A percentile compares a stretch with the other conserved stretches of the same genome.
Evolutionary conservation across 1,284 basidiomycete genomes (phyloP).

Genomic region (Pyrrhoderma lamaoense): DNA sequence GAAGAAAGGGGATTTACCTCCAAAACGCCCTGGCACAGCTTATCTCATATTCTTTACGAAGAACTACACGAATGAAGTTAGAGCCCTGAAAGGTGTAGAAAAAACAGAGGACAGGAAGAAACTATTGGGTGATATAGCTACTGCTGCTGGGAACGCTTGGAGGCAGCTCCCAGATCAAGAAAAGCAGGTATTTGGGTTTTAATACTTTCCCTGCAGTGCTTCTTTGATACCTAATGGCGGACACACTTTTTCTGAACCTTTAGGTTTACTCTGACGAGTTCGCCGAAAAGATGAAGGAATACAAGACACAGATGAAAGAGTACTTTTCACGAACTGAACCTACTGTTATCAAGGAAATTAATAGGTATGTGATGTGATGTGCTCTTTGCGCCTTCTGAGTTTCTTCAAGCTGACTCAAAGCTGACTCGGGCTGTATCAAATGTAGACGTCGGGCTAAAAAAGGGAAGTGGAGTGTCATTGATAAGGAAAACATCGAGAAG

Average conservation of each 20-base stretch:
- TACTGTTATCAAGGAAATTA: conserved; percentile 16
- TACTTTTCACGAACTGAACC: conserved; percentile 18
- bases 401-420: not conserved
- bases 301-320: conserved; percentile 10
- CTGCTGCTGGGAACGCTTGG: conserved; percentile 14
- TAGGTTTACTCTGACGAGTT: no score
- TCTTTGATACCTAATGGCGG: no score
- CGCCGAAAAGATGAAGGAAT: not conserved
- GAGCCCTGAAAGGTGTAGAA: no score
- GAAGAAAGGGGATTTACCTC: not conserved
- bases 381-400: not conserved
- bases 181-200: conserved; percentile 20
- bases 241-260: no score
- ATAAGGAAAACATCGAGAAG: not conserved
- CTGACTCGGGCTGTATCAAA: not conserved
- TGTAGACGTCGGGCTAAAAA: conserved; percentile 11
- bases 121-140: not conserved
- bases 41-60: conserved; percentile 6
- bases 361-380: conserved; percentile 3
- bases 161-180: conserved; percentile 19
- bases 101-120: not conserved
- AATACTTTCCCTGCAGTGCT: not conserved
- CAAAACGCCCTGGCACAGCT: conserved; percentile 3
- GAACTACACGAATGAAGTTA: no score
- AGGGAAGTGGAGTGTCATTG: not conserved